Conservation (phyloP, 805 yeast genomes). For the Komagataella pastoris region DNA sequence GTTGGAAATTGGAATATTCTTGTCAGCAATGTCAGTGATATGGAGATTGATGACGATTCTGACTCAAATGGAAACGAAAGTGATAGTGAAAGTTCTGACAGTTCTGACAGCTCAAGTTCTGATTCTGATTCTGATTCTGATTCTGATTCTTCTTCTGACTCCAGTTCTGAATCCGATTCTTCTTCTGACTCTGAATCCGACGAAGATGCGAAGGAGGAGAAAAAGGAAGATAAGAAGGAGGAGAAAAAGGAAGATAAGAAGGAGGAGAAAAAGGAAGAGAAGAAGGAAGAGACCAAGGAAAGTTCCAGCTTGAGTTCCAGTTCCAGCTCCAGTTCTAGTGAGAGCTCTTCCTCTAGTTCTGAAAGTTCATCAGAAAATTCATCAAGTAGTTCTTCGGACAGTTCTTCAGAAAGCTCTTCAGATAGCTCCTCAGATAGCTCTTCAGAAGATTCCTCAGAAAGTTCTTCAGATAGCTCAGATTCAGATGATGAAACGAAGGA, state of each 20-base stretch:
- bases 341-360: background rate
- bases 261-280: background rate
- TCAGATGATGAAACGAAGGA: conserved; percentile 23
- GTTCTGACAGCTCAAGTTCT: conserved; percentile 5
- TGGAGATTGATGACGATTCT: conserved; percentile 2
- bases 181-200: background rate
- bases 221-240: background rate
- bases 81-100: conserved; percentile 4
- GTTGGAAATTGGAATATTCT: background rate
- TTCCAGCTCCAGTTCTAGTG: background rate
- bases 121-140: conserved; percentile 11
- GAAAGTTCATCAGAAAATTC: background rate
- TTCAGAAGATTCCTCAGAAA: background rate
- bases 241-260: background rate
- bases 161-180: conserved; percentile 1
- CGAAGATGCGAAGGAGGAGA: background rate
- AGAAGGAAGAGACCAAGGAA: background rate
- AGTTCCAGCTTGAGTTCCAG: background rate
- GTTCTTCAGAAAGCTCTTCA: background rate
- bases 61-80: conserved; percentile 8
- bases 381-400: background rate
- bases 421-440: background rate
- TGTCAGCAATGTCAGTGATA: conserved; percentile 1
- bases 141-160: conserved; percentile 12
- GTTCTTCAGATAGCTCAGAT: conserved; percentile 10